These are phyloP conservation scores for Neonectria neomacrospora DNA, from an alignment of 2,329 filamentous ascomycete species.

Conservation along the genomic window DNA sequence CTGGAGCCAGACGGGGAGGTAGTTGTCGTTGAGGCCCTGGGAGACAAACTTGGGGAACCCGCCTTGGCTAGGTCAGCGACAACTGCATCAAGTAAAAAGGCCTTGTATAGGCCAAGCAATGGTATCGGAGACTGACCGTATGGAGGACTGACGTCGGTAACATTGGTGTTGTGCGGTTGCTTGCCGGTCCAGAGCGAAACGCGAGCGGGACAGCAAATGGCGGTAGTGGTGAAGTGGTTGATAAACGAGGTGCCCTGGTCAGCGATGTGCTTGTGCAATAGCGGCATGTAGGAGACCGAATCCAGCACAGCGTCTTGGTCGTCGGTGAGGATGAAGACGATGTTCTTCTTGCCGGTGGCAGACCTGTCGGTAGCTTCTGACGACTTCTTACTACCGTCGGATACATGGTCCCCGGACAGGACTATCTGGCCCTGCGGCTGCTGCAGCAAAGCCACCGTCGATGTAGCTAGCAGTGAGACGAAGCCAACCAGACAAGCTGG, in stretches of 20 bases:
- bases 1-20: conserved; percentile 78
- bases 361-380: background rate
- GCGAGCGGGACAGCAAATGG: conserved; percentile 75
- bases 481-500: conserved; percentile 15
- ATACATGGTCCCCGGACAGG: background rate
- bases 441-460: background rate
- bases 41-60: conserved; percentile 73
- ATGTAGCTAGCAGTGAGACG: background rate
- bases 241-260: conserved; percentile 68
- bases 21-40: conserved; percentile 73
- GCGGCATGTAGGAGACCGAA: conserved; percentile 70
- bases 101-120: too few species aligned
- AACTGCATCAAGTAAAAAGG: background rate
- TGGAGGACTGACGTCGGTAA: conserved; percentile 66
- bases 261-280: conserved; percentile 65
- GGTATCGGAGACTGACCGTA: conserved; percentile 54
- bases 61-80: conserved; percentile 40
- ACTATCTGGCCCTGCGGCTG: background rate
- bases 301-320: conserved; percentile 73
- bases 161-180: conserved; percentile 76
- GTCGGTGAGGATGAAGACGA: conserved; percentile 75
- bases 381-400: background rate
- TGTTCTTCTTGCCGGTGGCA: conserved; percentile 55
- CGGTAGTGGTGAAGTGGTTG: conserved; percentile 73
- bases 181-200: conserved; percentile 74